Evolutionary conservation across 2,329 filamentous ascomycete species (phyloP).

Genomic region (Westerdykella aurantiaca): DNA sequence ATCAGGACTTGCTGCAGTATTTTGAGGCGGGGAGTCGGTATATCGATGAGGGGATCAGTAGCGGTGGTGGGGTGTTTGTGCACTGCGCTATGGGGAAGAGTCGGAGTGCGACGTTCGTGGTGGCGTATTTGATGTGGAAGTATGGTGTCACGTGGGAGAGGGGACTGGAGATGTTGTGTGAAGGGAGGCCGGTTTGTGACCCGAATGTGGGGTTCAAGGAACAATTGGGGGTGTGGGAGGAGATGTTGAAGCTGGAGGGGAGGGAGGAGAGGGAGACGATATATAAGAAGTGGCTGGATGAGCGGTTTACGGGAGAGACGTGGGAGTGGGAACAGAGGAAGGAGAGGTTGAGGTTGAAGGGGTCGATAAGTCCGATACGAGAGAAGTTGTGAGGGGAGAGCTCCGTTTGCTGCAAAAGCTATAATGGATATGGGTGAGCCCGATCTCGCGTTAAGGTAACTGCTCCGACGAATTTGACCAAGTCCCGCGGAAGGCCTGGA

Average conservation of each 20-base stretch:
- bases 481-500: too few species aligned
- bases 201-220: conserved; percentile 33
- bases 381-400: neutral
- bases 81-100: conserved; percentile 35
- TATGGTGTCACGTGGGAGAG: conserved; percentile 12
- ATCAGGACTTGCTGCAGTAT: conserved; percentile 24
- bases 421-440: too few species aligned
- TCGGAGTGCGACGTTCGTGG: conserved; percentile 26
- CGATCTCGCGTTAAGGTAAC: too few species aligned
- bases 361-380: neutral
- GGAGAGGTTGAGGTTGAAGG: neutral
- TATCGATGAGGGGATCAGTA: conserved; percentile 19
- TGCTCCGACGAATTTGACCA: too few species aligned
- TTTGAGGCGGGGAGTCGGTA: conserved; percentile 18
- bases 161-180: conserved; percentile 24
- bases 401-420: neutral
- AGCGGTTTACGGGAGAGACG: conserved; percentile 29
- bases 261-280: conserved; percentile 17
- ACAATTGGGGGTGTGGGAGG: conserved; percentile 25
- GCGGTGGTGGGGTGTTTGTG: conserved; percentile 24
- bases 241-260: conserved; percentile 19
- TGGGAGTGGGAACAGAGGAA: conserved; percentile 35
- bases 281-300: conserved; percentile 31
- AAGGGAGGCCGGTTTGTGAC: conserved; percentile 31
- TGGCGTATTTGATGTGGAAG: conserved; percentile 32